Conservation (phyloP, 352 stramenopile species). For the Achlya hypogyna region DNA sequence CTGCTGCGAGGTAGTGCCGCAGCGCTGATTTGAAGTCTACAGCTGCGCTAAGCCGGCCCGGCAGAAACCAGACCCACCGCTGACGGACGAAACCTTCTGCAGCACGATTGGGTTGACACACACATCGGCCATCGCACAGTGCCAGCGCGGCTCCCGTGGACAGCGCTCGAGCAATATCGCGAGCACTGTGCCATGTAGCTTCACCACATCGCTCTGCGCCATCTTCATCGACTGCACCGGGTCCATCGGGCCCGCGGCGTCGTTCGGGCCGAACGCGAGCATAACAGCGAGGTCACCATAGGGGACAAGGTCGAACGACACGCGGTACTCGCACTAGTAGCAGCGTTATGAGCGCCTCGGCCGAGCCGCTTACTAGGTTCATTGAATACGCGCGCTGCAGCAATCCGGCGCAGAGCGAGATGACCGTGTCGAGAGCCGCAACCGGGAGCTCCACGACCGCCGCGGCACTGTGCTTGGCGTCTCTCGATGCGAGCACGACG, state of each 20-base stretch:
- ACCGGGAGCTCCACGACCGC: constrained; percentile 47
- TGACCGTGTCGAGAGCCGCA: constrained; percentile 56
- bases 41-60: constrained; percentile 7
- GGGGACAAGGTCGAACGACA: constrained; percentile 71
- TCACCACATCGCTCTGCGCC: constrained; percentile 21
- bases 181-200: constrained; percentile 42
- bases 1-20: constrained; percentile 61
- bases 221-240: constrained; percentile 21
- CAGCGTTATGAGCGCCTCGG: not conserved
- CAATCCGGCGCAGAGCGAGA: constrained; percentile 54
- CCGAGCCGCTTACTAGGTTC: constrained; percentile 28
- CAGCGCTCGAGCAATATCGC: constrained; percentile 44
- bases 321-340: constrained; percentile 49
- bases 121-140: constrained; percentile 61
- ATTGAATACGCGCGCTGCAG: constrained; percentile 62
- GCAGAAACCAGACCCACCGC: constrained; percentile 28
- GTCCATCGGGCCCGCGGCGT: constrained; percentile 23
- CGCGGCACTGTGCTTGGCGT: not conserved
- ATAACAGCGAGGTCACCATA: constrained; percentile 73
- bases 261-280: constrained; percentile 56
- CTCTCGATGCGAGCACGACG: not conserved
- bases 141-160: constrained; percentile 66
- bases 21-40: constrained; percentile 57
- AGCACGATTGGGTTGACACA: constrained; percentile 60
- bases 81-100: constrained; percentile 48